A percentile compares a stretch with the other conserved stretches of the same genome.
Conservation (phyloP, 768 basidiomycete genomes). For the Pleurotus eryngii region DNA sequence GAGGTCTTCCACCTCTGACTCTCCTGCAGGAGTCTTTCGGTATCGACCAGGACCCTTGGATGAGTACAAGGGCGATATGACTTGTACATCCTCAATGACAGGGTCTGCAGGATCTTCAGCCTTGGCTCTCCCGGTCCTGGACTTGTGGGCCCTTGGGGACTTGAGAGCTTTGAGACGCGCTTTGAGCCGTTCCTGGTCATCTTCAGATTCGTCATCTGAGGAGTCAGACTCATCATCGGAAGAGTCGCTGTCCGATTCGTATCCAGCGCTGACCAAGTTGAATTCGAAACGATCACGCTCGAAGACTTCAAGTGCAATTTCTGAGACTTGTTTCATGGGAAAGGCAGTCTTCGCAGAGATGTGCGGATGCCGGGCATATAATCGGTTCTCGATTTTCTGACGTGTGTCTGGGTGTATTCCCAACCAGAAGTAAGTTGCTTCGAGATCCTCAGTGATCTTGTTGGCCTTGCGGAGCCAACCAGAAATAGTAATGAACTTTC, state of each 20-base stretch:
- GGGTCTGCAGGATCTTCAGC: neutral
- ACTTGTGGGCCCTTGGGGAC: neutral
- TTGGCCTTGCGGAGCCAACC: constrained; percentile 9
- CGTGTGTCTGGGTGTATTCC: constrained; percentile 1
- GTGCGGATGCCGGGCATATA: neutral
- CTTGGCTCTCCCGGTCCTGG: neutral
- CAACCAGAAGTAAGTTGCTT: constrained; percentile 12
- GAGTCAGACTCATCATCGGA: neutral
- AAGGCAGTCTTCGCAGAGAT: neutral
- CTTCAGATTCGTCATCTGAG: neutral
- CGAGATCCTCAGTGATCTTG: constrained; percentile 8
- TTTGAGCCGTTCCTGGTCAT: no score
- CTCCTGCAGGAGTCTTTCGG: no score
- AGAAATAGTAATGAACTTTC: constrained; percentile 9
- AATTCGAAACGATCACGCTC: constrained; percentile 5
- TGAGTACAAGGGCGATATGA: no score
- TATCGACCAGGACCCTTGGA: no score
- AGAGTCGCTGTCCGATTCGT: constrained; percentile 7
- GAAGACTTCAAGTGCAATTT: neutral
- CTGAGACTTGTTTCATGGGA: neutral
- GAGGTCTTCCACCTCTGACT: constrained; percentile 7
- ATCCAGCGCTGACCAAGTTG: neutral
- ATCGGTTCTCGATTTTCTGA: neutral
- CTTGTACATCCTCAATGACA: constrained; percentile 3
- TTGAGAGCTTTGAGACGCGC: neutral